Evolutionary conservation across 2,329 filamentous ascomycete genomes (phyloP).

Genomic region (Didymella exigua): DNA sequence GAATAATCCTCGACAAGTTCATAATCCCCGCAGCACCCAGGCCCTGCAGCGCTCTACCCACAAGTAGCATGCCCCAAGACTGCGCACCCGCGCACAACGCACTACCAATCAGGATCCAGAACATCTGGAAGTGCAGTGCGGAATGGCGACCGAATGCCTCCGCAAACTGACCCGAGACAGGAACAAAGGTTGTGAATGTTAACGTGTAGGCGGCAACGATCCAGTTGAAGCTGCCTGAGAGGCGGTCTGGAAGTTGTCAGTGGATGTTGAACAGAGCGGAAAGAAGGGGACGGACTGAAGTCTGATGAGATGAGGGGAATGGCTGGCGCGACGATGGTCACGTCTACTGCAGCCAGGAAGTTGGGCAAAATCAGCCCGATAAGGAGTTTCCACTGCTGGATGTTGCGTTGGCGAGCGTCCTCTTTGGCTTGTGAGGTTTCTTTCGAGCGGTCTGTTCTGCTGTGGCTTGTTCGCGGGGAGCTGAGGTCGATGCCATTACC

Average conservation of each 20-base stretch:
- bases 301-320: constrained; percentile 68
- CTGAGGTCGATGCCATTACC: constrained; percentile 2
- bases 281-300: constrained; percentile 54
- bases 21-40: constrained; percentile 66
- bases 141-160: constrained; percentile 69
- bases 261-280: background rate
- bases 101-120: constrained; percentile 61
- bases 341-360: constrained; percentile 66
- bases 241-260: constrained; percentile 51
- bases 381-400: constrained; percentile 65
- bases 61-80: constrained; percentile 64
- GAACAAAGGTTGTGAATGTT: constrained; percentile 70
- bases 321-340: constrained; percentile 67
- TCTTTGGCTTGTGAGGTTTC: constrained; percentile 19
- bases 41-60: constrained; percentile 69
- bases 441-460: background rate
- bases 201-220: constrained; percentile 73
- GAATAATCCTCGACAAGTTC: constrained; percentile 65
- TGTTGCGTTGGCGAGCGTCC: constrained; percentile 28
- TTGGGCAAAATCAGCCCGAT: constrained; percentile 65
- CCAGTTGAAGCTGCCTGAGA: constrained; percentile 62
- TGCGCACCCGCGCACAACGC: constrained; percentile 66
- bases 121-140: constrained; percentile 62
- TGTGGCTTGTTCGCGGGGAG: constrained; percentile 5
- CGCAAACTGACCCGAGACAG: constrained; percentile 67